Evolutionary conservation across 768 basidiomycete genomes (phyloP).

Genomic region (Hypholoma fasciculare): DNA sequence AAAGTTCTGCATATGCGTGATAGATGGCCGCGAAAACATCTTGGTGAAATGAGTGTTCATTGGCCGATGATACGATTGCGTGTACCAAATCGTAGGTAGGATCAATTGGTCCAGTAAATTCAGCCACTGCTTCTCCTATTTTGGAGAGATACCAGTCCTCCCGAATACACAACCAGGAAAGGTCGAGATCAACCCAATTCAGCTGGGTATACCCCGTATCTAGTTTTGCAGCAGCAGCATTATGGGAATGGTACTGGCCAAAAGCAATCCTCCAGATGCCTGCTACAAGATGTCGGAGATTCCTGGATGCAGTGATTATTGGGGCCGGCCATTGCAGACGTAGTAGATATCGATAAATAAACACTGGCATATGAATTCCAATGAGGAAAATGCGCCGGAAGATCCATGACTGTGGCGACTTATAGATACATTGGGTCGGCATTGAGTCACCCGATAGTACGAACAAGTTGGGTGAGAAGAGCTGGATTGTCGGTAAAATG

Average conservation of each 20-base stretch:
- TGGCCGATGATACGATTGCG: background rate
- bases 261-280: no score
- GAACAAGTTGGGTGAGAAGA: background rate
- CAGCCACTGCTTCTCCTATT: background rate
- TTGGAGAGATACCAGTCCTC: background rate
- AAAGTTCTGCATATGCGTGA: background rate
- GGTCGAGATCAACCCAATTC: background rate
- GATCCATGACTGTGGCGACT: conserved; percentile 4
- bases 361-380: background rate
- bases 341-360: no score
- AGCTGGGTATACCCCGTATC: background rate
- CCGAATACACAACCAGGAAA: background rate
- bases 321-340: no score
- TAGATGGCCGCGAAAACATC: background rate
- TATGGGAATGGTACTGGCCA: background rate
- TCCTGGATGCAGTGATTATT: no score
- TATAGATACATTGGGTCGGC: background rate
- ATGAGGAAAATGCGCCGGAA: background rate
- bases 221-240: background rate
- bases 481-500: background rate
- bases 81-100: background rate
- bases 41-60: background rate
- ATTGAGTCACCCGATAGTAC: background rate
- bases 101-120: background rate
- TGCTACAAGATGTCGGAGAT: no score